A percentile compares a stretch with the other conserved stretches of the same genome.
phyloP scores from a whole-genome alignment of 352 stramenopile species.

The Saprolegnia diclina region DNA sequence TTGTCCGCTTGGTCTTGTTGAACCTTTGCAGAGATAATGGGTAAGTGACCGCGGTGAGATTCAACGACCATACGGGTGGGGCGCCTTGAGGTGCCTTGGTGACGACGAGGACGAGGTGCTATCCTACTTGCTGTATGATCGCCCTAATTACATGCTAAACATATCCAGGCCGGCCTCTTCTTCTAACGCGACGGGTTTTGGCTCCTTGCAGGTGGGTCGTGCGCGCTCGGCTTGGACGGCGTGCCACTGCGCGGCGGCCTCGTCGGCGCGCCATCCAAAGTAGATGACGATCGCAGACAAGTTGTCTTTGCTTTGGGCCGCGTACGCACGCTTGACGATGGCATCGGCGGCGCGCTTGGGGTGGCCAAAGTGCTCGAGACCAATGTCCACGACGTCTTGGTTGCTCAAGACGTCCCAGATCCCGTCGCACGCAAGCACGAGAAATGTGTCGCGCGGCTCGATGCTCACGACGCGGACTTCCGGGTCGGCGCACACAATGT shows the following conservation, averaged over 20 bases:
- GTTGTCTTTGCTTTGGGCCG: background rate
- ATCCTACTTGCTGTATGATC: background rate
- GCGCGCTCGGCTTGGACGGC: background rate
- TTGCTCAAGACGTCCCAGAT: constrained; percentile 82
- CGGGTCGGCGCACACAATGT: constrained; percentile 46
- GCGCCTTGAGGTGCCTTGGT: too few species aligned
- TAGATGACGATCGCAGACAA: background rate
- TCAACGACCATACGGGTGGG: too few species aligned
- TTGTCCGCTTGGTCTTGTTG: too few species aligned
- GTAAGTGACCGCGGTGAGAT: too few species aligned
- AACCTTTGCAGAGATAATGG: too few species aligned
- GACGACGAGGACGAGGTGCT: background rate
- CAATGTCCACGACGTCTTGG: constrained; percentile 39
- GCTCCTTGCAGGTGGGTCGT: background rate
- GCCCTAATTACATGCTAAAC: constrained; percentile 2
- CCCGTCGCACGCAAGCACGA: constrained; percentile 76
- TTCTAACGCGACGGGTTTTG: background rate
- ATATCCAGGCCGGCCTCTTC: background rate
- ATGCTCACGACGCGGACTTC: constrained; percentile 43
- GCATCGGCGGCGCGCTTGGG: background rate
- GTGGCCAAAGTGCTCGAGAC: background rate
- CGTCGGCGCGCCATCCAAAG: background rate
- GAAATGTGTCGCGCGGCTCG: constrained; percentile 46
- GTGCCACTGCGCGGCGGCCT: background rate
- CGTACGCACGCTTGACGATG: background rate